Conservation (phyloP, 306 rosid genomes). For the Lithocarpus polystachyus region DNA sequence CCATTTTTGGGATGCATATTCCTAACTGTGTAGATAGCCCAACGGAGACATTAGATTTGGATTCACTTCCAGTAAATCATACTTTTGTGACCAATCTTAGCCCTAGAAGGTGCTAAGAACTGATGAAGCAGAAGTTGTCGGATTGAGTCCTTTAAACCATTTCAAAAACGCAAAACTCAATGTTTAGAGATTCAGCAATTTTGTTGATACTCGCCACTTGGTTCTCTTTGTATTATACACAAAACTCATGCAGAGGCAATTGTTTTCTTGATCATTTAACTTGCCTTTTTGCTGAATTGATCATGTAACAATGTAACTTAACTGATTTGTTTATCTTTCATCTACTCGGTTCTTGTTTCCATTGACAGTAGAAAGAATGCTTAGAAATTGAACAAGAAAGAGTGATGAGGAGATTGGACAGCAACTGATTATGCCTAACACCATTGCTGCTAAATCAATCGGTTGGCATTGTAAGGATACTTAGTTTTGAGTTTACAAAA, state of each 20-base stretch:
- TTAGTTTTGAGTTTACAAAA: no score
- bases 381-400: no score
- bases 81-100: slow-evolving; percentile 10
- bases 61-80: slow-evolving; percentile 6
- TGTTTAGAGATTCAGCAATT: neutral
- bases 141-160: neutral
- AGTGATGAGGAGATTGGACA: no score
- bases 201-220: neutral
- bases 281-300: neutral
- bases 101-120: slow-evolving; percentile 11
- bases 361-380: no score
- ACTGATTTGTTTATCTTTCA: no score
- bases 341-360: no score
- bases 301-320: no score
- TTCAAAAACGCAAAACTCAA: neutral
- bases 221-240: neutral
- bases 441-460: no score
- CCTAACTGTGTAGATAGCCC: slow-evolving; percentile 22
- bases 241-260: neutral
- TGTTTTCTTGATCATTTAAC: neutral
- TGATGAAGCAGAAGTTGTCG: neutral
- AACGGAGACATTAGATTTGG: slow-evolving; percentile 7
- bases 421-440: no score
- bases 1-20: slow-evolving; percentile 34
- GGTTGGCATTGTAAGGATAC: no score